These are phyloP conservation scores for Monosporascus sp. DNA, from an alignment of 2,329 filamentous ascomycete genomes.

Conservation along the genomic window DNA sequence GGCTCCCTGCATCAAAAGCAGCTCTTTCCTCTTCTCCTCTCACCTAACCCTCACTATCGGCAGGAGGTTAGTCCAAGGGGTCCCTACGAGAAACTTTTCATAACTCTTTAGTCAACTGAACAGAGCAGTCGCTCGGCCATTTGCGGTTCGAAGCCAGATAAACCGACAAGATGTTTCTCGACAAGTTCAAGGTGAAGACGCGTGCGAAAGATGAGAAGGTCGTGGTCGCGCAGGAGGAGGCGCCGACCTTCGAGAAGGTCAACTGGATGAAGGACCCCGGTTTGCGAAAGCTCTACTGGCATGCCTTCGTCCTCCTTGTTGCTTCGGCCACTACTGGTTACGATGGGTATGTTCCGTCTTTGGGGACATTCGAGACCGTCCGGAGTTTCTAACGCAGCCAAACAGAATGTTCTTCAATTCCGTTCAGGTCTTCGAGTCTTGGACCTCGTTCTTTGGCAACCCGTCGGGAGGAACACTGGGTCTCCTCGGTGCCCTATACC, in stretches of 20 bases:
- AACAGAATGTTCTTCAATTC: conserved; percentile 39
- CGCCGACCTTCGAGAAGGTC: conserved; percentile 45
- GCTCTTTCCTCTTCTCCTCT: conserved; percentile 1
- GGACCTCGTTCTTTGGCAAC: conserved; percentile 43
- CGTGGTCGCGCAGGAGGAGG: conserved; percentile 36
- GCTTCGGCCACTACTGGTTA: conserved; percentile 53
- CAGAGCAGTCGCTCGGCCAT: too few relatives aligned
- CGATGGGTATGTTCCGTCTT: conserved; percentile 40
- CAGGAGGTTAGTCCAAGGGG: too few relatives aligned
- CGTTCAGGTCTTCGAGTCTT: conserved; percentile 38
- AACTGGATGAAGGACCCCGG: conserved; percentile 51
- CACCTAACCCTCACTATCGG: conserved; percentile 1
- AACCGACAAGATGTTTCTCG: conserved; percentile 12
- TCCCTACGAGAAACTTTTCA: too few relatives aligned
- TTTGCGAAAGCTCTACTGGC: conserved; percentile 51
- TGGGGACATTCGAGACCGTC: neutral
- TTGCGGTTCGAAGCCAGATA: neutral
- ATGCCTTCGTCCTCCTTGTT: conserved; percentile 44
- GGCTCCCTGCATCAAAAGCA: conserved; percentile 4
- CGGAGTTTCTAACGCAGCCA: neutral
- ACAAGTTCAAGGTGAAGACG: conserved; percentile 13
- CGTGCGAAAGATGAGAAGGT: conserved; percentile 13
- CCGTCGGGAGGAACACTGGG: conserved; percentile 41
- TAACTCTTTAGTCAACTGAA: too few relatives aligned
- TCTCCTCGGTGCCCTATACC: conserved; percentile 54